These are phyloP conservation scores for Mycena polygramma DNA, from an alignment of 768 basidiomycete genomes.

Conservation along the genomic window DNA sequence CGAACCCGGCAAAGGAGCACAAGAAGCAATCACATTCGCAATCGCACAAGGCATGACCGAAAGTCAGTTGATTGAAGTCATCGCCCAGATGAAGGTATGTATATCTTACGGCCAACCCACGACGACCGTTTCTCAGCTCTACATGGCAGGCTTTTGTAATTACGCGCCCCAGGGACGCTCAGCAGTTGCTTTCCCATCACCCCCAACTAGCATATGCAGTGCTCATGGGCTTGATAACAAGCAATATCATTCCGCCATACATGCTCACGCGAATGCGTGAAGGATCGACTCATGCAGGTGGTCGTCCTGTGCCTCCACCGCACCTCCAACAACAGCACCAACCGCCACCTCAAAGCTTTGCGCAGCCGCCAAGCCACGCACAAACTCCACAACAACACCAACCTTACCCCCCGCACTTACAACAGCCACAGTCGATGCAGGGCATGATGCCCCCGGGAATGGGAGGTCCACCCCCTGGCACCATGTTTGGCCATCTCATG, in stretches of 20 bases:
- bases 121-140: too few relatives aligned
- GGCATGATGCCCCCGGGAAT: slow-evolving; percentile 44
- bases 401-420: slow-evolving; percentile 46
- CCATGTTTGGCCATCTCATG: slow-evolving; percentile 45
- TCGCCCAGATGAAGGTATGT: slow-evolving; percentile 97
- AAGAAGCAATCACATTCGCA: slow-evolving; percentile 89
- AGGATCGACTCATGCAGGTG: slow-evolving; percentile 46
- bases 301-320: slow-evolving; percentile 42
- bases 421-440: slow-evolving; percentile 48
- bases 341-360: slow-evolving; percentile 63
- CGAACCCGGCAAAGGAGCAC: slow-evolving; percentile 74
- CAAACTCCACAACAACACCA: slow-evolving; percentile 40
- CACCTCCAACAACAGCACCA: slow-evolving; percentile 65
- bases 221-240: slow-evolving; percentile 93
- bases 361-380: slow-evolving; percentile 41
- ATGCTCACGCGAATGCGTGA: slow-evolving; percentile 81
- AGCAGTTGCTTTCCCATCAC: slow-evolving; percentile 80
- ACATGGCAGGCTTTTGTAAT: slow-evolving; percentile 87
- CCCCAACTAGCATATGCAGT: slow-evolving; percentile 97
- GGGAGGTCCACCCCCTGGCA: slow-evolving; percentile 37
- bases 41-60: slow-evolving; percentile 84
- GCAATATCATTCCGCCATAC: slow-evolving; percentile 92
- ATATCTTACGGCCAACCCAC: too few relatives aligned
- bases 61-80: slow-evolving; percentile 88
- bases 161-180: slow-evolving; percentile 91